Evolutionary conservation across 2,329 filamentous ascomycete species (phyloP).

Genomic region (Aureobasidium sp.): DNA sequence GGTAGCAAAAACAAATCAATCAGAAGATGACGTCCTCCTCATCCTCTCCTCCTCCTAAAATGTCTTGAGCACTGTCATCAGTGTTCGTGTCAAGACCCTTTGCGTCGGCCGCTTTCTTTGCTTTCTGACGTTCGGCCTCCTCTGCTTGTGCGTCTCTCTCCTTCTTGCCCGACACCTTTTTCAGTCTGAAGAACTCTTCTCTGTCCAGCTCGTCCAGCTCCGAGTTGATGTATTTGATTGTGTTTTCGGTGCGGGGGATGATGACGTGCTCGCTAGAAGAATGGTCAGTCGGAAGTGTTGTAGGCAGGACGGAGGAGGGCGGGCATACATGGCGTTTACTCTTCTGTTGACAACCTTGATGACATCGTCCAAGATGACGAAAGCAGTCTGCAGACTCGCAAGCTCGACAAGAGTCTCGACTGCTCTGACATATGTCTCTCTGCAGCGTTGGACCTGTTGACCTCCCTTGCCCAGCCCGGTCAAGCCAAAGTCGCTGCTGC

Average conservation of each 20-base stretch:
- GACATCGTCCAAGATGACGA: conserved; percentile 95
- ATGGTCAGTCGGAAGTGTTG: conserved; percentile 19
- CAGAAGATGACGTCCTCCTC: conserved; percentile 28
- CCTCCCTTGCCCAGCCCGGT: conserved; percentile 95
- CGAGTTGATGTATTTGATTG: conserved; percentile 99
- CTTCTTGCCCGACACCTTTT: conserved; percentile 78
- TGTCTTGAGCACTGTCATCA: conserved; percentile 24
- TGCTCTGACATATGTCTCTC: conserved; percentile 91
- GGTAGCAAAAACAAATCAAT: conserved; percentile 16
- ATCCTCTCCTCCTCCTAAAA: conserved; percentile 32
- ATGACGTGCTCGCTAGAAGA: conserved; percentile 78
- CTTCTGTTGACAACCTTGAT: conserved; percentile 98
- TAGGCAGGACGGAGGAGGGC: conserved; percentile 20
- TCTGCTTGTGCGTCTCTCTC: conserved; percentile 43
- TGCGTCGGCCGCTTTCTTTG: conserved; percentile 18
- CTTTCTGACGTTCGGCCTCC: conserved; percentile 27
- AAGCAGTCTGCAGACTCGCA: conserved; percentile 92
- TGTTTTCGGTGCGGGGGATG: conserved; percentile 95
- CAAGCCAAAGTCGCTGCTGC: conserved; percentile 90
- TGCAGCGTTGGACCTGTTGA: conserved; percentile 89
- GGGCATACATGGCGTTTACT: conserved; percentile 86
- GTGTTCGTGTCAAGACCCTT: conserved; percentile 15
- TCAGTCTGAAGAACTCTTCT: conserved; percentile 95
- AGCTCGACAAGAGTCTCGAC: conserved; percentile 94
- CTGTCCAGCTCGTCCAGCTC: conserved; percentile 95